These are phyloP conservation scores for Bondarzewia mesenterica DNA, from an alignment of 1,284 basidiomycete species.

Conservation along the genomic window DNA sequence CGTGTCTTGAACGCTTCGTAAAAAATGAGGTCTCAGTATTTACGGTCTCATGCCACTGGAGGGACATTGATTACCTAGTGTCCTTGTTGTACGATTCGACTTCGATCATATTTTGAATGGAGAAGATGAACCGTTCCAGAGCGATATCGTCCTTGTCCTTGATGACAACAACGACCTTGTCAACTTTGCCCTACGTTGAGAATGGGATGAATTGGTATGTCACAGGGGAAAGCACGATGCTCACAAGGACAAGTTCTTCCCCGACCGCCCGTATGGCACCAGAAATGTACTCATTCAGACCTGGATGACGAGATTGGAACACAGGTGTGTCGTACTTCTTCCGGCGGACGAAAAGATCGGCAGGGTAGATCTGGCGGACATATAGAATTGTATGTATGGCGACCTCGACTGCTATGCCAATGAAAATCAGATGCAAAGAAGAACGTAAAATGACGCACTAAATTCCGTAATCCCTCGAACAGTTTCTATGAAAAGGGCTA, in stretches of 20 bases:
- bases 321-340: conserved; percentile 87
- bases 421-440: background rate
- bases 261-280: conserved; percentile 69
- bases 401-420: conserved; percentile 68
- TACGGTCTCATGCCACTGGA: background rate
- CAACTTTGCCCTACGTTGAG: conserved; percentile 51
- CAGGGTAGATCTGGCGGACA: conserved; percentile 84
- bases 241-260: conserved; percentile 66
- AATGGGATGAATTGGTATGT: background rate
- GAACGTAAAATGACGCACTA: conserved; percentile 31
- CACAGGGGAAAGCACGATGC: conserved; percentile 12
- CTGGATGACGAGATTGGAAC: conserved; percentile 86
- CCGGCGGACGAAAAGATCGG: conserved; percentile 78
- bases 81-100: conserved; percentile 60
- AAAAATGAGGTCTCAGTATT: background rate
- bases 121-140: conserved; percentile 79
- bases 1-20: conserved; percentile 57
- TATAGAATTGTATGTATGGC: conserved; percentile 90
- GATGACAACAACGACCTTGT: conserved; percentile 72
- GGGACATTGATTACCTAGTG: conserved; percentile 35
- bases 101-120: conserved; percentile 62
- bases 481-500: conserved; percentile 33
- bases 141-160: conserved; percentile 70
- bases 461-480: conserved; percentile 57
- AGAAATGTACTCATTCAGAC: conserved; percentile 81